phyloP scores from a whole-genome alignment of 1,284 basidiomycete genomes.

The Polyporus tsugae region DNA sequence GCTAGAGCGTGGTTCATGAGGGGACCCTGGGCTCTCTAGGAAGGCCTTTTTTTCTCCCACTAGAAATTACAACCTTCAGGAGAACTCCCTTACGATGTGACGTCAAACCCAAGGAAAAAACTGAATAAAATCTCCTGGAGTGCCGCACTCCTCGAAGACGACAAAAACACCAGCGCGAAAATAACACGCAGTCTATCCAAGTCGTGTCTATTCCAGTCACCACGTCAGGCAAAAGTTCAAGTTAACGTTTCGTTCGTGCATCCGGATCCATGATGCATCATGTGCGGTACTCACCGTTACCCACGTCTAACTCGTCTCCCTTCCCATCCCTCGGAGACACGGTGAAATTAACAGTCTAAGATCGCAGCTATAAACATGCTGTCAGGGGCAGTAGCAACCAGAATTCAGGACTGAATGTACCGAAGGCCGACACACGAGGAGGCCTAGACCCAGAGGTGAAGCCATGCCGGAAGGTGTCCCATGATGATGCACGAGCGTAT shows the following conservation, averaged over 20 bases:
- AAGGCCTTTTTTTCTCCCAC: too few relatives aligned
- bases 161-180: background rate
- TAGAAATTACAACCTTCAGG: too few relatives aligned
- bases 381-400: too few relatives aligned
- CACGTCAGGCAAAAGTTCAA: background rate
- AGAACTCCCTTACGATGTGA: too few relatives aligned
- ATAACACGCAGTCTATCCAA: background rate
- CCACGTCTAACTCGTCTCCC: background rate
- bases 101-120: too few relatives aligned
- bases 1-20: background rate
- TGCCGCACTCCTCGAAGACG: background rate
- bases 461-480: conserved; percentile 13
- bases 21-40: too few relatives aligned
- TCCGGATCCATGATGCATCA: background rate
- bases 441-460: background rate
- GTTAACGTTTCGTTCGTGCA: background rate
- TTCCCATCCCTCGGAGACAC: background rate
- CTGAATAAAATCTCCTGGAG: too few relatives aligned
- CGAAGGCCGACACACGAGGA: background rate
- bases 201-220: background rate
- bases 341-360: background rate
- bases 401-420: background rate
- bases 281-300: background rate
- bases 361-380: background rate
- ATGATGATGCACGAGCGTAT: conserved; percentile 35